Evolutionary conservation across 2,329 filamentous ascomycete species (phyloP), one percentile per base, ranked within the genome.

Genomic region (Talaromyces amestolkiae): DNA sequence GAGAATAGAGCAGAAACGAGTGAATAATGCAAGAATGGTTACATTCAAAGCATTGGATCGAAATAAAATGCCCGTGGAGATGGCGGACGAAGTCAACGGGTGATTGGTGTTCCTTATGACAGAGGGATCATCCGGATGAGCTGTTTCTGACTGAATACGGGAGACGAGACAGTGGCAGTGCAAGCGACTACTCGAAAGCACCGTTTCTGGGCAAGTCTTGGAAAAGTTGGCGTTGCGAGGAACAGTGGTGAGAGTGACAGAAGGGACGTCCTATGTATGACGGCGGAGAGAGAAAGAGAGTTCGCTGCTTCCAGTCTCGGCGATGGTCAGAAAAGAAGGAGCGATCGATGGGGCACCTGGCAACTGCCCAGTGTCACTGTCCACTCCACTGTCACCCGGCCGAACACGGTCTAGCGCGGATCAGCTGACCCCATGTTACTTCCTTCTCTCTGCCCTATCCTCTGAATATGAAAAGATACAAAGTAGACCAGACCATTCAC

Each of bases 181-280:
- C 53, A 56, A 37, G 53, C 53, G 53, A 56, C 17, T 22, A 56
- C 17, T 22, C 33, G 11, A 39, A 7, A 37, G 53, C 19, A 24
- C 53, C 53, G 56, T 27, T 59, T 59, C 56, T 59, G 56, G 56
- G 56, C 56, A 59, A 45, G 56, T 59, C 56, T 59, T 59, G 56
- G 56, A 59, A 59, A 13, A 31, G 17, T 59, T 59, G 56, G 53
- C 53, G 53, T 33, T 53, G 8, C 49, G 15, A 15, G 27, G 27
- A 31, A 7, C 27, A 6, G n/a, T 37, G 37, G 53, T 7, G 22
- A 37, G 6, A 17, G 24, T 19, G n/a, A 22, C 8, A 33, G 22
- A 35, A n/a, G 4, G 22, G 19, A 22, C 11, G 35, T 37, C 6
- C 1, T 37, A 3, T 31, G 43, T 51, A 3, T 35, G n/a, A 15